phyloP scores from a whole-genome alignment of 192 early-diverging fungal species.

The Rhizoclosmatium globosum region DNA sequence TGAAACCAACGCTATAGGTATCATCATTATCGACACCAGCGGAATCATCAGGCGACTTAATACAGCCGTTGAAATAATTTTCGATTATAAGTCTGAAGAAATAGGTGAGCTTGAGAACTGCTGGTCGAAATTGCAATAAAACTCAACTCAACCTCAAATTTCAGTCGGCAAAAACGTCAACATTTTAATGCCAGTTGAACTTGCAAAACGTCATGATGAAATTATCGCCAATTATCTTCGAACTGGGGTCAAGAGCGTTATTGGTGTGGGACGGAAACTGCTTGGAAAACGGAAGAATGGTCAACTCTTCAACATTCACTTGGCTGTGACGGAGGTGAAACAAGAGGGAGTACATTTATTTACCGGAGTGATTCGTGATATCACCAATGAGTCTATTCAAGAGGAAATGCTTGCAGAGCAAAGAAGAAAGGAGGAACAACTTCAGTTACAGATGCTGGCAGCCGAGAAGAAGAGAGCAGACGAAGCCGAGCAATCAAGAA shows the following conservation, averaged over 20 bases:
- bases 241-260: slow-evolving; percentile 39
- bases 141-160: slow-evolving; percentile 25
- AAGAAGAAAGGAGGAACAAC: not conserved
- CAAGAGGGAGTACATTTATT: slow-evolving; percentile 49
- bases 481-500: not conserved
- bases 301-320: slow-evolving; percentile 44
- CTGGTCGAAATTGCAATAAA: slow-evolving; percentile 27
- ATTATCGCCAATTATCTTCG: slow-evolving; percentile 44
- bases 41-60: slow-evolving; percentile 46
- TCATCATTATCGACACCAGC: slow-evolving; percentile 47
- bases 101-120: not conserved
- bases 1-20: too few species aligned
- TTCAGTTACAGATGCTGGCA: not conserved
- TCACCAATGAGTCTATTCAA: slow-evolving; percentile 43
- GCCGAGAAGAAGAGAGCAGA: slow-evolving; percentile 10
- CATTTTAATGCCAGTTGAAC: slow-evolving; percentile 38
- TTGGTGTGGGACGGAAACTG: slow-evolving; percentile 34
- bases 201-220: slow-evolving; percentile 33
- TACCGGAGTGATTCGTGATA: slow-evolving; percentile 52
- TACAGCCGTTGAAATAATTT: slow-evolving; percentile 47
- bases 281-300: slow-evolving; percentile 43
- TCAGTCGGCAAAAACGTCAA: slow-evolving; percentile 49
- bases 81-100: slow-evolving; percentile 40
- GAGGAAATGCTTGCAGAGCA: slow-evolving; percentile 1
- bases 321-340: slow-evolving; percentile 48